phyloP scores from a whole-genome alignment of 75 land plant genomes.

The Larix kaempferi region DNA sequence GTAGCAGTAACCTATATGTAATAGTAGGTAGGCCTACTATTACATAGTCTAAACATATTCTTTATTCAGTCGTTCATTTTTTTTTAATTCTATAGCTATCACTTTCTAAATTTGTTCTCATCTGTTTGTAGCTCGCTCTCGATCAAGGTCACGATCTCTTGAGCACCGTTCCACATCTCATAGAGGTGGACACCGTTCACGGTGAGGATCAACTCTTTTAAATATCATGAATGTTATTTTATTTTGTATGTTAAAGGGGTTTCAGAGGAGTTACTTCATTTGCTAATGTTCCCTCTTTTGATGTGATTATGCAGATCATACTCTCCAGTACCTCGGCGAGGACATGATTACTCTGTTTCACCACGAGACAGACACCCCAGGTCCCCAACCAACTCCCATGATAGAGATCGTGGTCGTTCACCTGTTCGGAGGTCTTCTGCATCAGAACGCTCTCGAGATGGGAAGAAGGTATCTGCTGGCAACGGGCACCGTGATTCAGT shows the following conservation, averaged over 20 bases:
- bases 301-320: conserved; percentile 2
- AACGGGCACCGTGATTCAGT: conserved; percentile 4
- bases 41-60: no score
- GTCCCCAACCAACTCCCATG: not conserved
- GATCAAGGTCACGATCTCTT: conserved; percentile 9
- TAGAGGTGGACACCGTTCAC: conserved; percentile 5
- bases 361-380: conserved; percentile 1
- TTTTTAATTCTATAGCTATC: not conserved
- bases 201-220: not conserved
- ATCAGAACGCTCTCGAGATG: conserved; percentile 8
- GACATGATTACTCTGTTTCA: not conserved
- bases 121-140: conserved; percentile 1
- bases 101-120: not conserved
- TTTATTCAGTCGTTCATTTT: no score
- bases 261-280: not conserved
- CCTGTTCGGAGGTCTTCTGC: conserved; percentile 9
- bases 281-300: not conserved
- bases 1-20: no score
- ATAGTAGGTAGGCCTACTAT: no score
- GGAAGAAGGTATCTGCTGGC: conserved; percentile 7
- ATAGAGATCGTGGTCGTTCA: not conserved
- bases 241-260: not conserved
- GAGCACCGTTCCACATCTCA: conserved; percentile 6
- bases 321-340: conserved; percentile 8
- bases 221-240: not conserved